These are phyloP conservation scores for Endocarpon pusillum DNA, from an alignment of 495 filamentous ascomycete species.

Conservation along the genomic window DNA sequence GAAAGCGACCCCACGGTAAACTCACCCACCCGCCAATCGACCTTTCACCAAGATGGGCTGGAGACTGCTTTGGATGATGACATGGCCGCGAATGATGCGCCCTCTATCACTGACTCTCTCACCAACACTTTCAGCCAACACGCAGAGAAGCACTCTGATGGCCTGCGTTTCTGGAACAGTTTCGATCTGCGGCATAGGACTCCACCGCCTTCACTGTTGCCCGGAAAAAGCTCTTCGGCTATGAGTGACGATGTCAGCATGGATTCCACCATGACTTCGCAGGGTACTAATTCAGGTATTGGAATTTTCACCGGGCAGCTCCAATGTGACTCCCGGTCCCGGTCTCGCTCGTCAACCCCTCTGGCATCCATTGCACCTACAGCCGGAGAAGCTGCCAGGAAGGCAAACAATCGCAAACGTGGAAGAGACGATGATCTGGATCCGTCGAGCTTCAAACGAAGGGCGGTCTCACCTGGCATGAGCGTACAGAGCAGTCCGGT, in stretches of 20 bases:
- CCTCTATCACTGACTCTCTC: conserved; percentile 16
- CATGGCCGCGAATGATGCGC: conserved; percentile 34
- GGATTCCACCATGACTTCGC: conserved; percentile 50
- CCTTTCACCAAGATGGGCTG: conserved; percentile 18
- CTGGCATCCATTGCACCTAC: conserved; percentile 23
- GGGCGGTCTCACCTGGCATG: conserved; percentile 85
- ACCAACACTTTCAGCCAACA: conserved; percentile 58
- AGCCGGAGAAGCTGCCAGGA: conserved; percentile 47
- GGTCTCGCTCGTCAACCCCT: conserved; percentile 33
- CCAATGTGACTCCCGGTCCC: no score
- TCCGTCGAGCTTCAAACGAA: conserved; percentile 72
- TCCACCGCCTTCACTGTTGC: conserved; percentile 44
- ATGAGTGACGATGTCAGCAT: conserved; percentile 61
- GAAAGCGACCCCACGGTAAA: conserved; percentile 42
- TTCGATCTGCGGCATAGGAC: conserved; percentile 47
- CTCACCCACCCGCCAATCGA: conserved; percentile 32
- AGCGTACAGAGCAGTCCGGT: conserved; percentile 80
- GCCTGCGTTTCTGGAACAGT: conserved; percentile 63
- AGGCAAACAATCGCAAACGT: conserved; percentile 55
- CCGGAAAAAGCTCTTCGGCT: conserved; percentile 39
- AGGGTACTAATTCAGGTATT: conserved; percentile 13
- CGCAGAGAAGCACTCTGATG: conserved; percentile 49
- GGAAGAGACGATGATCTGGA: conserved; percentile 86
- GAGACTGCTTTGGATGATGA: conserved; percentile 43
- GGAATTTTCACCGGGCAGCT: conserved; percentile 18